Base-by-base conservation (phyloP, 148 eudicot species). In the Nepenthes gracilis region DNA sequence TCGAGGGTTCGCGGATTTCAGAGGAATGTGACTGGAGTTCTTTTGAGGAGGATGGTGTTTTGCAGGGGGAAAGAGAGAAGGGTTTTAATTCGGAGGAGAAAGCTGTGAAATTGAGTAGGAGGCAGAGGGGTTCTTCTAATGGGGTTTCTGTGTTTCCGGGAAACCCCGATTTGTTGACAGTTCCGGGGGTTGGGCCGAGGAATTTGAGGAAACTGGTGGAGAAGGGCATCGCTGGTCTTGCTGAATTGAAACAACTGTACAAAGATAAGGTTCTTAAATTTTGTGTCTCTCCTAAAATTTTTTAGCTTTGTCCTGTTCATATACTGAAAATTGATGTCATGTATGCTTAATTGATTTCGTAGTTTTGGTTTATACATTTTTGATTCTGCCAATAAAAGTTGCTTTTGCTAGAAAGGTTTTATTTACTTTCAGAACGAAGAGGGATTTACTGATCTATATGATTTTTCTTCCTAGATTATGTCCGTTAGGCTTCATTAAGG, bases 111-210 rank as follows among this genome's bases (percentile, higher is more conserved):
- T 54, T 77, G 54, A 78, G 69, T 64, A 75, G 90, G 70, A 81
- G 87, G 83, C 72, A 67, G 36, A 81, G 79, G 69, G 60, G 58
- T 59, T 60, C 62, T 35, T 64, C 45, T 6, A 69, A 55, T 35
- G 76, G 45, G 10, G 72, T 6, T 43, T 58, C 45, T 6, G 58
- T 37, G 65, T 13, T 66, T 2, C 65, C 59, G 0, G 70, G 70
- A 14, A 81, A 66, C 34, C 85, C 85, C 1, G 97, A 92, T 80
- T 92, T 92, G 86, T 49, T 92, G 83, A 74, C 78, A 12, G 88
- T 92, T 64, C 97, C 97, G 0, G 97, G 97, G 0, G 90, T 92
- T 34, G 97, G 97, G 38, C 97, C 90, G 11, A 92, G 96, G 78
- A 92, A 92, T 78, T 68, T 83, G 83, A 85, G 81, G 86, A 92